These are phyloP conservation scores for rapeseed (Brassica napus) DNA, from an alignment of 345 rosid genomes.

Conservation along the genomic window Da-Ae NC_063441.1:14357001-14357500, in stretches of 20 bases:
- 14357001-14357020: not conserved
- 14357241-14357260: not conserved
- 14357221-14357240: not conserved
- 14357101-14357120: not conserved
- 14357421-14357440: slow-evolving; percentile 22
- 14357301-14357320: slow-evolving; percentile 43
- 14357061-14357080: not conserved
- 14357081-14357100: not conserved
- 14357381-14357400: slow-evolving; percentile 31
- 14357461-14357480: slow-evolving; percentile 47
- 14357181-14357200: not conserved
- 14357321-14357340: slow-evolving; percentile 47
- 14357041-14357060: not conserved
- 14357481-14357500: slow-evolving; percentile 45
- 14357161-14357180: not conserved
- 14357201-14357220: slow-evolving; percentile 13
- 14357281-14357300: slow-evolving; percentile 43
- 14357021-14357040: not conserved
- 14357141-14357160: not conserved
- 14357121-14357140: not conserved
- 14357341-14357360: slow-evolving; percentile 27
- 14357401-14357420: slow-evolving; percentile 47
- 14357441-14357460: not conserved
- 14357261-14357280: slow-evolving; percentile 37
- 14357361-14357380: slow-evolving; percentile 17